Evolutionary conservation across 2,329 filamentous ascomycete genomes (phyloP).

Genomic region (Cladosporium sphaerospermum): DNA sequence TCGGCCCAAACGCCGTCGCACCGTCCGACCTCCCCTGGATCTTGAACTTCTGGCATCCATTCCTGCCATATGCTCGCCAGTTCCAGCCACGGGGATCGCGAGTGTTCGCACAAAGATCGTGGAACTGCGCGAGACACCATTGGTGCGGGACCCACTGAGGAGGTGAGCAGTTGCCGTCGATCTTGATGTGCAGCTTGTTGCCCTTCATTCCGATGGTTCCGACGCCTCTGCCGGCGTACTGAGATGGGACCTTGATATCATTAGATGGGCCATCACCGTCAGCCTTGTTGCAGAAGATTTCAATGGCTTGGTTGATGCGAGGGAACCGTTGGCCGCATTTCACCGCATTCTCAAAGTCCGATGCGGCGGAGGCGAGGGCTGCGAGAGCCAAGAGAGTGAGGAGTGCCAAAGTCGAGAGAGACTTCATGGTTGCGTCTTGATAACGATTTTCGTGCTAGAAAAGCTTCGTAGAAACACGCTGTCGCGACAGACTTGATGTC

Average conservation of each 20-base stretch:
- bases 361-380: constrained; percentile 5
- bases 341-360: constrained; percentile 19
- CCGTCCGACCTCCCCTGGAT: neutral
- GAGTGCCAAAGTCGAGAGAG: neutral
- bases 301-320: constrained; percentile 18
- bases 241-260: constrained; percentile 16
- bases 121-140: constrained; percentile 21
- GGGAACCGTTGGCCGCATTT: constrained; percentile 19
- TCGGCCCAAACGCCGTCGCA: neutral
- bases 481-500: too few species aligned
- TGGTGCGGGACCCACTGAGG: constrained; percentile 19
- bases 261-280: constrained; percentile 6
- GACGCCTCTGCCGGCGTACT: constrained; percentile 14
- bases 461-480: too few species aligned
- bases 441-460: too few species aligned
- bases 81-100: neutral
- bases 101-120: constrained; percentile 18
- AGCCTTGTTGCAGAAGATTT: constrained; percentile 18
- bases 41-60: constrained; percentile 7
- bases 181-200: neutral
- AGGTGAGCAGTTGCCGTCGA: constrained; percentile 18
- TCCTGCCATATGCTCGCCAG: neutral
- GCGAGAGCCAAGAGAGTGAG: constrained; percentile 5
- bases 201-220: constrained; percentile 11
- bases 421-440: constrained; percentile 3